Percentiles rank a stretch among this genome's conserved stretches.
Conservation (phyloP, 23 red algal species). For the Chondrus crispus region DNA sequence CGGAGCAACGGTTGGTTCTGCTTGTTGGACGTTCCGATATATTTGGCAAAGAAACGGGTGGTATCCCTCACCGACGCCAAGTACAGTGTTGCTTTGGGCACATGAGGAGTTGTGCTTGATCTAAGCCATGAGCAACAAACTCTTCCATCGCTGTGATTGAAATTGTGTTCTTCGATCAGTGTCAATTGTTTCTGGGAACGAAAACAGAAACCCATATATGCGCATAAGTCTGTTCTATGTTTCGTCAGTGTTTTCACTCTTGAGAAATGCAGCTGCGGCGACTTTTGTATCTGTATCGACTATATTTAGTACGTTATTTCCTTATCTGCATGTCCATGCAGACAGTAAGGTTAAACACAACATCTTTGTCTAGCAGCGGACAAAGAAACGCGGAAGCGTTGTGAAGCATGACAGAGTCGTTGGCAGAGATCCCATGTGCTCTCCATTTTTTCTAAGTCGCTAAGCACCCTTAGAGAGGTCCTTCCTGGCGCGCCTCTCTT, state of each 20-base stretch:
- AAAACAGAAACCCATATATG: background rate
- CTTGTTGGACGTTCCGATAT: background rate
- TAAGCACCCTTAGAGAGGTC: background rate
- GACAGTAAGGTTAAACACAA: background rate
- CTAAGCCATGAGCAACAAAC: background rate
- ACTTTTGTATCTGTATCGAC: background rate
- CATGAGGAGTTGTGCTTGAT: background rate
- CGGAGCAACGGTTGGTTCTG: background rate
- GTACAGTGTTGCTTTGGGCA: background rate
- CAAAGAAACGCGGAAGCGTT: background rate
- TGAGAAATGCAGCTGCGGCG: background rate
- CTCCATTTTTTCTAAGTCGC: background rate
- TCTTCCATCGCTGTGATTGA: background rate
- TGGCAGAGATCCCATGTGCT: background rate
- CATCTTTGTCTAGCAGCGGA: background rate
- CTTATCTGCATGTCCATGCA: background rate
- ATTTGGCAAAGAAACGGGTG: background rate
- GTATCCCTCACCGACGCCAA: slow-evolving; percentile 12
- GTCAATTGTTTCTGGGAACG: background rate
- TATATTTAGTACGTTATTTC: background rate
- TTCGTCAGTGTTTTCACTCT: background rate
- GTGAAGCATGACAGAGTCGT: background rate
- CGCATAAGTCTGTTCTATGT: background rate
- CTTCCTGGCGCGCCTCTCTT: background rate
- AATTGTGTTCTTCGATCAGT: background rate